Conservation (phyloP, 352 stramenopile species). For the Peronospora belbahrii region DNA sequence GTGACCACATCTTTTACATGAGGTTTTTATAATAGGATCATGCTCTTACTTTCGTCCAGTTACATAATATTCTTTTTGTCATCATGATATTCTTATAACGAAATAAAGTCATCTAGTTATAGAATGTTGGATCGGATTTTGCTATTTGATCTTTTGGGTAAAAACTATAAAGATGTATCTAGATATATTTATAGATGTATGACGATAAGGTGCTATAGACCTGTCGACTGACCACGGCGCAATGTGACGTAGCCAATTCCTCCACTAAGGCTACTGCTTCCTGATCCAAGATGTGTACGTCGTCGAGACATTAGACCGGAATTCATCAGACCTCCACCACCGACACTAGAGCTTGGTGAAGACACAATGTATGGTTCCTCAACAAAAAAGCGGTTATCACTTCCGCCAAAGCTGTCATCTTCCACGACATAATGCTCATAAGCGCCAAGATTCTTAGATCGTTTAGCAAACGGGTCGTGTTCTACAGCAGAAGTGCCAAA, state of each 20-base stretch:
- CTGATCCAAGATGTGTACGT: constrained; percentile 19
- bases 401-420: constrained; percentile 21
- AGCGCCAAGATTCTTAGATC: constrained; percentile 32
- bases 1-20: too few relatives aligned
- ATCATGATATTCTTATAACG: too few relatives aligned
- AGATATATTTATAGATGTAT: background rate
- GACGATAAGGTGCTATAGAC: constrained; percentile 6
- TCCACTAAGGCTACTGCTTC: constrained; percentile 12
- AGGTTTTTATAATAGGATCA: too few relatives aligned
- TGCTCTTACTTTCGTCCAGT: too few relatives aligned
- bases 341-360: constrained; percentile 17
- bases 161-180: too few relatives aligned
- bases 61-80: too few relatives aligned
- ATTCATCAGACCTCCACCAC: constrained; percentile 1
- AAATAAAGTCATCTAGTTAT: too few relatives aligned
- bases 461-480: constrained; percentile 47
- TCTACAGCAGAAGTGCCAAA: constrained; percentile 45
- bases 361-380: constrained; percentile 21
- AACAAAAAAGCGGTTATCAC: constrained; percentile 24
- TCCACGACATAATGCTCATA: constrained; percentile 61
- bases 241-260: constrained; percentile 17
- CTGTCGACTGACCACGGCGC: constrained; percentile 15
- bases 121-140: too few relatives aligned
- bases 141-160: too few relatives aligned
- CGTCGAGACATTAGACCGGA: constrained; percentile 11